phyloP scores from a whole-genome alignment of 1,284 basidiomycete species.

The Cutaneotrichosporon sp. region DNA sequence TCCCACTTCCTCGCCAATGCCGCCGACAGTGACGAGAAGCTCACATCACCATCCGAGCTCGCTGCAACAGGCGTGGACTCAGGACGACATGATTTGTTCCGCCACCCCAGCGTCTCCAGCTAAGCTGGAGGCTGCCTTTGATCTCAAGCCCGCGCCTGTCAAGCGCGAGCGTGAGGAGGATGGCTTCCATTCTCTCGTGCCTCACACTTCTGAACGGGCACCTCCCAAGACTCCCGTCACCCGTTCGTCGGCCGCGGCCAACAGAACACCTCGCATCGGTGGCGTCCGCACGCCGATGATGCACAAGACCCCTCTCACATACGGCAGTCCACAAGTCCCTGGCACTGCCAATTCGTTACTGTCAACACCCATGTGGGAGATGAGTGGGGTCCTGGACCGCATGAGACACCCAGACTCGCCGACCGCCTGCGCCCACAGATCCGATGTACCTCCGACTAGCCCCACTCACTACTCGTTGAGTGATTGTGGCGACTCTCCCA shows the following conservation, averaged over 20 bases:
- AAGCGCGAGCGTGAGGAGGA: conserved; percentile 17
- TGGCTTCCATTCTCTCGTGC: neutral
- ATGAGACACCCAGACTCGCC: conserved; percentile 26
- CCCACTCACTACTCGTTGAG: conserved; percentile 33
- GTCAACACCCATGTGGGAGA: conserved; percentile 44
- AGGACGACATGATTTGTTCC: conserved; percentile 30
- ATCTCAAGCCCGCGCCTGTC: conserved; percentile 32
- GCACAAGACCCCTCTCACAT: conserved; percentile 32
- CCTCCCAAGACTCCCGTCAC: conserved; percentile 43
- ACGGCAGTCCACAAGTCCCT: conserved; percentile 17
- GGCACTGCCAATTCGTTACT: conserved; percentile 25
- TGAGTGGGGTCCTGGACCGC: conserved; percentile 34
- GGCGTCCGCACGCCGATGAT: conserved; percentile 26
- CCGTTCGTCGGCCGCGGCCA: conserved; percentile 35
- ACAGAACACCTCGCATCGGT: conserved; percentile 22
- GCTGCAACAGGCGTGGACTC: conserved; percentile 41
- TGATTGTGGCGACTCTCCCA: conserved; percentile 18
- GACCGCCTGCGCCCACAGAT: conserved; percentile 21
- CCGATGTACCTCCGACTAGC: conserved; percentile 33
- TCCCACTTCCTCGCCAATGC: conserved; percentile 47
- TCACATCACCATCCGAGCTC: conserved; percentile 38
- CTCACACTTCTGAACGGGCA: conserved; percentile 9
- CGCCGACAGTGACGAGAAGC: conserved; percentile 35
- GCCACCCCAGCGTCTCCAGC: conserved; percentile 24
- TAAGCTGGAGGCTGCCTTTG: conserved; percentile 39